Evolutionary conservation across 805 yeast species (phyloP).

Genomic region (Hanseniaspora nectarophila): DNA sequence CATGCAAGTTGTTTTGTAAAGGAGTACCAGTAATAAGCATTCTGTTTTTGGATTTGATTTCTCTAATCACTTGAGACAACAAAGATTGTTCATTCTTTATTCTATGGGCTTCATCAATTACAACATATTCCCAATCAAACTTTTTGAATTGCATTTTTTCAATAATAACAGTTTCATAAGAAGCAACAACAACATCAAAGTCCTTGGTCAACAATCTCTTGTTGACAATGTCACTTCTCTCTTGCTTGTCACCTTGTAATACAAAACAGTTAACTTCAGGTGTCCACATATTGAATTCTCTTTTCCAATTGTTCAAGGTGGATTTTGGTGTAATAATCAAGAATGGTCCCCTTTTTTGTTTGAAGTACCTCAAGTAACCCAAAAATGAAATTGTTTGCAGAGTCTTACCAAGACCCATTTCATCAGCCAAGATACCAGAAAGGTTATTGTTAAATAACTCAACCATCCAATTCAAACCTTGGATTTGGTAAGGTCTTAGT

Average conservation of each 20-base stretch:
- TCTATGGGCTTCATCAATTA: conserved; percentile 73
- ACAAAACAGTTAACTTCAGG: conserved; percentile 64
- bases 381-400: conserved; percentile 66
- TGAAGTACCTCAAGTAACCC: conserved; percentile 57
- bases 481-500: conserved; percentile 63
- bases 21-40: conserved; percentile 74
- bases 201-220: conserved; percentile 43
- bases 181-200: conserved; percentile 60
- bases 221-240: conserved; percentile 44
- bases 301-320: conserved; percentile 67
- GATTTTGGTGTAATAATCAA: conserved; percentile 69
- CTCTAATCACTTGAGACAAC: conserved; percentile 60
- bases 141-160: conserved; percentile 58
- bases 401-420: conserved; percentile 78
- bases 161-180: conserved; percentile 65
- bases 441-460: conserved; percentile 54
- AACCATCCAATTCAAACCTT: conserved; percentile 70
- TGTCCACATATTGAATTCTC: conserved; percentile 69
- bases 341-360: conserved; percentile 56
- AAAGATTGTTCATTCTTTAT: conserved; percentile 65
- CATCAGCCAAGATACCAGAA: conserved; percentile 72
- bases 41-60: conserved; percentile 59
- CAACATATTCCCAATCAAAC: conserved; percentile 63
- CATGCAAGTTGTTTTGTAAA: conserved; percentile 65
- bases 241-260: conserved; percentile 63